These are phyloP conservation scores for Lachnellula subtilissima DNA, from an alignment of 2,329 filamentous ascomycete species.

Conservation along the genomic window DNA sequence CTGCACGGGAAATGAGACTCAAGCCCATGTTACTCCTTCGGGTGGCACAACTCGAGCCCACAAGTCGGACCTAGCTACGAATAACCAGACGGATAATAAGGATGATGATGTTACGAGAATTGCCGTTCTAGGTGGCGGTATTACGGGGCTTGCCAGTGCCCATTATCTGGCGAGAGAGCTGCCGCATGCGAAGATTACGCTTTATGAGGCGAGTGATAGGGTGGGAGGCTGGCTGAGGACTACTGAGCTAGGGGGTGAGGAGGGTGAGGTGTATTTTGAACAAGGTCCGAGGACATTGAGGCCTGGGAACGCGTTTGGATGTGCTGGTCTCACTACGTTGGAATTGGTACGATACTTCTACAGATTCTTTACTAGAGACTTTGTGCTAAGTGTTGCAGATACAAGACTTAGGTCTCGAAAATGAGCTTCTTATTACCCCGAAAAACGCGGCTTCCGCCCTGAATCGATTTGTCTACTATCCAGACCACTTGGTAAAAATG, in stretches of 20 bases:
- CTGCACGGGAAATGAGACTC: neutral
- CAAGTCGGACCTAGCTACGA: neutral
- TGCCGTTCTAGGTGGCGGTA: slow-evolving; percentile 73
- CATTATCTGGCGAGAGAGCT: slow-evolving; percentile 69
- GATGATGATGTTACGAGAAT: slow-evolving; percentile 32
- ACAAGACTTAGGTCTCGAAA: slow-evolving; percentile 48
- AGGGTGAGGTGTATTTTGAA: slow-evolving; percentile 71
- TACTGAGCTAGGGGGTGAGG: slow-evolving; percentile 51
- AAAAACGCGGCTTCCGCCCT: slow-evolving; percentile 46
- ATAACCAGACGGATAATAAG: neutral
- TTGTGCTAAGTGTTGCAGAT: slow-evolving; percentile 40
- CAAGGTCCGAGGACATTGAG: slow-evolving; percentile 61
- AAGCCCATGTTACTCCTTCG: neutral
- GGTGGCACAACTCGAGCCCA: neutral
- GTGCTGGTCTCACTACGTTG: slow-evolving; percentile 21
- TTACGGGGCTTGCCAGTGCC: slow-evolving; percentile 75
- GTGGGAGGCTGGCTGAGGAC: slow-evolving; percentile 84
- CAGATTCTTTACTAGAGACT: slow-evolving; percentile 9
- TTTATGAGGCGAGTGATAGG: slow-evolving; percentile 69
- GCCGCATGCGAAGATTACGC: slow-evolving; percentile 65
- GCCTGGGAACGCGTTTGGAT: slow-evolving; percentile 5
- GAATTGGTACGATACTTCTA: slow-evolving; percentile 15
- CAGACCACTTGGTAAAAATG: slow-evolving; percentile 69
- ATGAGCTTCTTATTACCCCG: slow-evolving; percentile 51
- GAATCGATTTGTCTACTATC: slow-evolving; percentile 83